phyloP scores from a whole-genome alignment of 2,329 filamentous ascomycete species.

The Monilinia aucupariae region DNA sequence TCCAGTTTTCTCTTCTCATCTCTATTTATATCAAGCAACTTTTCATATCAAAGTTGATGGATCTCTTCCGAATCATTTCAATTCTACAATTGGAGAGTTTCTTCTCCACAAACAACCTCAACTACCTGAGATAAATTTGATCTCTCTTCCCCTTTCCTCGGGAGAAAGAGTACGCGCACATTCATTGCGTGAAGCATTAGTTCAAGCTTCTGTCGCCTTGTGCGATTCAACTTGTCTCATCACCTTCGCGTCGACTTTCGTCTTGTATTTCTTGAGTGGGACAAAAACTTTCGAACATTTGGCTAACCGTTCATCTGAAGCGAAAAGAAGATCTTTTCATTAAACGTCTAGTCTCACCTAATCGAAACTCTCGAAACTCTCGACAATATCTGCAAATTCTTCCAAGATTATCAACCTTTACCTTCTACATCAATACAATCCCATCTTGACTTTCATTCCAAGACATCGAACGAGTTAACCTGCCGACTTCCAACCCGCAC shows the following conservation, averaged over 20 bases:
- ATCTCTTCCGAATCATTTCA: neutral
- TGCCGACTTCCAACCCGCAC: neutral
- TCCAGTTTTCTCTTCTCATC: neutral
- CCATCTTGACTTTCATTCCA: neutral
- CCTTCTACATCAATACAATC: neutral
- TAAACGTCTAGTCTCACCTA: slow-evolving; percentile 23
- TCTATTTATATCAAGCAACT: neutral
- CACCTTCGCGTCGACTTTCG: slow-evolving; percentile 24
- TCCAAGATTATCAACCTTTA: neutral
- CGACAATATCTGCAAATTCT: neutral
- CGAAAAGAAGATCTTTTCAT: slow-evolving; percentile 25
- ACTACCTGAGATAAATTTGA: no score
- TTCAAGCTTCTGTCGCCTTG: slow-evolving; percentile 32
- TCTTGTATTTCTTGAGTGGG: slow-evolving; percentile 10
- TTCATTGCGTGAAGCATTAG: slow-evolving; percentile 6
- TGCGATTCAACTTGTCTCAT: slow-evolving; percentile 31
- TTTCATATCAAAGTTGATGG: neutral
- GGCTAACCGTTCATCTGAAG: slow-evolving; percentile 33
- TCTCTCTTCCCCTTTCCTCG: neutral
- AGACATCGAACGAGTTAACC: slow-evolving; percentile 1
- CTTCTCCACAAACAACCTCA: slow-evolving; percentile 2
- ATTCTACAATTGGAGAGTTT: neutral
- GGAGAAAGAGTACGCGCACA: neutral
- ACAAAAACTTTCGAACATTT: slow-evolving; percentile 17
- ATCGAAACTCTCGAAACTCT: neutral